These are phyloP conservation scores for Beauveria caledonica DNA, from an alignment of 2,329 filamentous ascomycete species.

Conservation along the genomic window DNA sequence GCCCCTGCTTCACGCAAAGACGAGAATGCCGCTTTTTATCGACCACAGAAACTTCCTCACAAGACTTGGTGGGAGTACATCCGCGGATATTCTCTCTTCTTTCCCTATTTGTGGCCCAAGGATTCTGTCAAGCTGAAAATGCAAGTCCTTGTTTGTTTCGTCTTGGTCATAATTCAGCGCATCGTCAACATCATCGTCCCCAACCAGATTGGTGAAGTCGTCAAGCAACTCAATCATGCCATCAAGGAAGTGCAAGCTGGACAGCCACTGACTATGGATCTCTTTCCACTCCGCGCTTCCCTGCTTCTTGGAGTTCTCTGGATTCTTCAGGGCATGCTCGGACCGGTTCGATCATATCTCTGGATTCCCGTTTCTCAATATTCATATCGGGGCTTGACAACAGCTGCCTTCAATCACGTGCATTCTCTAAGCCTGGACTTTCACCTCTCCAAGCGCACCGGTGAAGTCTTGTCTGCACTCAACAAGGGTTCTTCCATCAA, in stretches of 20 bases:
- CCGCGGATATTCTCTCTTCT: constrained; percentile 84
- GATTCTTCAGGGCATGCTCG: constrained; percentile 82
- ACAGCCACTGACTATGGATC: constrained; percentile 24
- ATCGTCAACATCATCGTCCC: constrained; percentile 83
- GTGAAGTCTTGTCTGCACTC: constrained; percentile 88
- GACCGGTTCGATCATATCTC: constrained; percentile 70
- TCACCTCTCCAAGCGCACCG: constrained; percentile 91
- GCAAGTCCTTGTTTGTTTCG: constrained; percentile 73
- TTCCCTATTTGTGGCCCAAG: constrained; percentile 93
- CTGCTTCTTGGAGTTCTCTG: constrained; percentile 54
- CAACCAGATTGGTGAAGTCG: constrained; percentile 69
- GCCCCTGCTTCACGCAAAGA: constrained; percentile 37
- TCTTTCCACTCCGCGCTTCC: constrained; percentile 29
- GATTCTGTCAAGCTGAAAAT: constrained; percentile 66
- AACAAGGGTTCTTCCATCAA: constrained; percentile 97
- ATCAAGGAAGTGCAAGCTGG: constrained; percentile 40
- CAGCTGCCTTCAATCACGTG: constrained; percentile 94
- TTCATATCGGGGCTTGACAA: constrained; percentile 88
- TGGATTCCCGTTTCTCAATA: constrained; percentile 98
- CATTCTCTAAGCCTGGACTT: constrained; percentile 93
- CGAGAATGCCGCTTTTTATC: constrained; percentile 73
- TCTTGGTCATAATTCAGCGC: constrained; percentile 71
- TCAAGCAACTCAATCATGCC: constrained; percentile 55
- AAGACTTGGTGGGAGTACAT: constrained; percentile 96
- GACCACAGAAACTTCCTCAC: constrained; percentile 75